Percentiles rank a stretch among this genome's conserved stretches.
These are phyloP conservation scores for Hypoxylon intermedium DNA, from an alignment of 495 filamentous ascomycete genomes.

Conservation along the genomic window DNA sequence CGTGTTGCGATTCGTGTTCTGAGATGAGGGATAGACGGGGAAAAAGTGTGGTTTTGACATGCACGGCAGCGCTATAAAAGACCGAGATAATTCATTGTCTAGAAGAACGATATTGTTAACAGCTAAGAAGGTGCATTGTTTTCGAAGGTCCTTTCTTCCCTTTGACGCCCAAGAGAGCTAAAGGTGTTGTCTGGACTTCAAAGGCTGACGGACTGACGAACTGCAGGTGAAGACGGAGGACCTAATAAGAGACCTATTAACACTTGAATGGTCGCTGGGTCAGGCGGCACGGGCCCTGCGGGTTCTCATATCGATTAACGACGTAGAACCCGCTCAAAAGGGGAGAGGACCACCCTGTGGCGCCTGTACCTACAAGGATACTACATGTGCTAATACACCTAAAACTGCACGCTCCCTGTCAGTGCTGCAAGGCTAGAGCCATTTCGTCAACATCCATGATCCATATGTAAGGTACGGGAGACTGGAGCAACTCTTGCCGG, in stretches of 20 bases:
- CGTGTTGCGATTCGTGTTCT: constrained; percentile 1
- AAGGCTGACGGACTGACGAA: no score
- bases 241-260: constrained; percentile 5
- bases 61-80: constrained; percentile 15
- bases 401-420: constrained; percentile 27
- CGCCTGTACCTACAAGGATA: constrained; percentile 27
- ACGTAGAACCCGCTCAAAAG: constrained; percentile 1
- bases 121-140: constrained; percentile 24
- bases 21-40: not conserved
- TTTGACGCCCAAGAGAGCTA: constrained; percentile 10
- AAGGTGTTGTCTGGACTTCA: constrained; percentile 16
- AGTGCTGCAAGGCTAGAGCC: constrained; percentile 23
- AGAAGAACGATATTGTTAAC: constrained; percentile 25
- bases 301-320: constrained; percentile 25
- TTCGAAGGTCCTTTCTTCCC: not conserved
- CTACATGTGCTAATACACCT: constrained; percentile 28
- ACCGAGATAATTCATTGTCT: constrained; percentile 13
- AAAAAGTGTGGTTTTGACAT: constrained; percentile 10
- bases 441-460: constrained; percentile 23
- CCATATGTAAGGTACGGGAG: constrained; percentile 31
- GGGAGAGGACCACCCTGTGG: constrained; percentile 7
- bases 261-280: constrained; percentile 4
- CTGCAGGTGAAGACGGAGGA: constrained; percentile 6
- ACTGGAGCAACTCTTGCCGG: not conserved
- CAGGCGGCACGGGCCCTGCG: constrained; percentile 18